These are phyloP conservation scores for Phytopythium delawarense DNA, from an alignment of 352 stramenopile genomes.

Conservation along the genomic window DNA sequence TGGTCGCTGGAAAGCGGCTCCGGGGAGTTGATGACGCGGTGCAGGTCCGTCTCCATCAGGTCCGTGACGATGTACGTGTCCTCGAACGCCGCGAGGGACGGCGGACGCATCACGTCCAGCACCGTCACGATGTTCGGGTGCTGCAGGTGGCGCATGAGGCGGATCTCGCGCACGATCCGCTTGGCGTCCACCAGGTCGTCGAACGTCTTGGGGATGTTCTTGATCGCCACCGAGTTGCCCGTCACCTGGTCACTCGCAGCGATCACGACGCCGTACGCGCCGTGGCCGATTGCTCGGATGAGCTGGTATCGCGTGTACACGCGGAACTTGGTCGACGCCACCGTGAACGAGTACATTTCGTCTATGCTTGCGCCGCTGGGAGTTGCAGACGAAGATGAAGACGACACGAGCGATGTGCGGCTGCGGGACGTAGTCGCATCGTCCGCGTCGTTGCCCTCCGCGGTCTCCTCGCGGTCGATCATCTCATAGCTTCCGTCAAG, in stretches of 20 bases:
- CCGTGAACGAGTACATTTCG: constrained; percentile 83
- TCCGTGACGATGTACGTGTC: constrained; percentile 86
- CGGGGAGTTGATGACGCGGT: constrained; percentile 77
- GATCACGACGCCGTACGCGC: constrained; percentile 78
- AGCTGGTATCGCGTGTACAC: constrained; percentile 82
- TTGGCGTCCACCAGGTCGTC: constrained; percentile 83
- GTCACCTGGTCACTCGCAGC: constrained; percentile 76
- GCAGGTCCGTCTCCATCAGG: constrained; percentile 65
- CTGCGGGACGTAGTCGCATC: neutral
- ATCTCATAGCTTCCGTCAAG: constrained; percentile 5
- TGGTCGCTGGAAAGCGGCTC: constrained; percentile 69
- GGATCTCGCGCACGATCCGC: constrained; percentile 82
- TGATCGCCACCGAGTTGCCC: constrained; percentile 80
- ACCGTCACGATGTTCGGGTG: constrained; percentile 74
- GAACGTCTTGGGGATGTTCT: constrained; percentile 84
- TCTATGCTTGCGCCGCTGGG: constrained; percentile 8
- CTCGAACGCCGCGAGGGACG: constrained; percentile 66
- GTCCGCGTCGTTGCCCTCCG: neutral
- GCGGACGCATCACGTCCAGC: constrained; percentile 72
- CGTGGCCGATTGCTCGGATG: constrained; percentile 77
- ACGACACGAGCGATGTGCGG: constrained; percentile 9
- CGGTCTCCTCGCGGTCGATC: constrained; percentile 4
- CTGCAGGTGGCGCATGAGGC: constrained; percentile 71
- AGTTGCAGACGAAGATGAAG: neutral
- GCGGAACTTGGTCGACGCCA: constrained; percentile 81